Conservation (phyloP, 371 early-diverging fungal genomes). For the Sporodiniella umbellata region DNA sequence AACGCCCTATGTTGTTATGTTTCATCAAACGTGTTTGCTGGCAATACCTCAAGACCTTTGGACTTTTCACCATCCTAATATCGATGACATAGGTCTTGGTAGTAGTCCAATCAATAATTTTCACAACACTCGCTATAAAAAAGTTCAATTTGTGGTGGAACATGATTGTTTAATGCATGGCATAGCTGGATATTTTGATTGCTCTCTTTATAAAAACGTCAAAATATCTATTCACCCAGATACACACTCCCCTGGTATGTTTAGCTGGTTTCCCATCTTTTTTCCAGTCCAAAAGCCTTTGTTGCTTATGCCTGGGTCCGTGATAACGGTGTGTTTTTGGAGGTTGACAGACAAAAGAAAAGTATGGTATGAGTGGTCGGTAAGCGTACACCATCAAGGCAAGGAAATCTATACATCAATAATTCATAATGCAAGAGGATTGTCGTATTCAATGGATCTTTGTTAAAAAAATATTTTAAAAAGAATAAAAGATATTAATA, state of each 20-base stretch:
- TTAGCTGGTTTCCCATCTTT: conserved; percentile 96
- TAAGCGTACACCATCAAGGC: conserved; percentile 22
- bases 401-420: conserved; percentile 23
- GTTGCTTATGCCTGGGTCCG: conserved; percentile 53
- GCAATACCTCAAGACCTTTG: conserved; percentile 72
- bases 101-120: conserved; percentile 58
- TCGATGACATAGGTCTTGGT: conserved; percentile 22
- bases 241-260: conserved; percentile 89
- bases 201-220: conserved; percentile 81
- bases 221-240: conserved; percentile 82
- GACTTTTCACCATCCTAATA: conserved; percentile 82
- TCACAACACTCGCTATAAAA: conserved; percentile 67
- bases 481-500: not conserved
- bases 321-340: conserved; percentile 79
- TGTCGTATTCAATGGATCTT: conserved; percentile 57
- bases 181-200: conserved; percentile 92
- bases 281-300: conserved; percentile 85
- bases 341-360: conserved; percentile 70
- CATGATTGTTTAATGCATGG: conserved; percentile 81
- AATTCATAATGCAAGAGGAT: conserved; percentile 55
- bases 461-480: not conserved
- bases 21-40: conserved; percentile 61
- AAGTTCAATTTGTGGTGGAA: conserved; percentile 49
- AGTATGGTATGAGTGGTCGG: conserved; percentile 95
- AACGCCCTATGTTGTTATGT: conserved; percentile 93